Base-by-base conservation (phyloP, 768 basidiomycete species). In the Rhizopogon sp. region DNA sequence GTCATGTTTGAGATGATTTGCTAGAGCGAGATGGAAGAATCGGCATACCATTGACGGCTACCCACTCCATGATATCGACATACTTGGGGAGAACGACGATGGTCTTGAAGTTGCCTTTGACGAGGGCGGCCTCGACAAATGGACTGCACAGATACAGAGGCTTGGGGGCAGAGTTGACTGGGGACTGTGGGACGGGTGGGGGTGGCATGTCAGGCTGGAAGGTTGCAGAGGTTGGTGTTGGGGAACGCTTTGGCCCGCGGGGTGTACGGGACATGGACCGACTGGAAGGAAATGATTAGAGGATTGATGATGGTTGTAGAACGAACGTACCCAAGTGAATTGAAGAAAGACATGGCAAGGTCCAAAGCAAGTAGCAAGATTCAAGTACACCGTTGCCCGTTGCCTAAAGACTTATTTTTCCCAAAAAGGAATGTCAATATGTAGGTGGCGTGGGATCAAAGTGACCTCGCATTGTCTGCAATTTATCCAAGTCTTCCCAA, bases 51-150 rank as follows among this genome's bases (percentile, higher is more conserved):
- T 96, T 96, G 42, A 93, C 88, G 10, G 93, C 94, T 29, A 96
- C 94, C 94, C 94, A 97, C 67, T 97, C 94, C 80, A 93, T 95
- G 55, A 92, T 86, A 66, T 96, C 93, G 29, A 91, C 88, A 62
- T 95, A 97, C 69, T 96, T 97, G 6, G 96, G 96, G 52, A 93
- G 79, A 73, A 93, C 89, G 55, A 98, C 94, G 64, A 98, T 98
- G 3, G 94, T 97, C 76, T 96, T 98, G 78, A 97, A 98, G 72
- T 94, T 97, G 22, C 96, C 96, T 70, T 96, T 98, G 56, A 98
- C 95, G 43, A 98, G 80, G 0, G 96, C 93, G 2, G 93, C 88
- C 62, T 96, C 94, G 53, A 90, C 92, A 69, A 98, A 98, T 3
- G 95, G 95, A 52, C 90, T 89, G 70, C 89, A 96, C 10, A 98